phyloP scores from a whole-genome alignment of 2,329 filamentous ascomycete species.

The Ascosphaera aggregata region DNA sequence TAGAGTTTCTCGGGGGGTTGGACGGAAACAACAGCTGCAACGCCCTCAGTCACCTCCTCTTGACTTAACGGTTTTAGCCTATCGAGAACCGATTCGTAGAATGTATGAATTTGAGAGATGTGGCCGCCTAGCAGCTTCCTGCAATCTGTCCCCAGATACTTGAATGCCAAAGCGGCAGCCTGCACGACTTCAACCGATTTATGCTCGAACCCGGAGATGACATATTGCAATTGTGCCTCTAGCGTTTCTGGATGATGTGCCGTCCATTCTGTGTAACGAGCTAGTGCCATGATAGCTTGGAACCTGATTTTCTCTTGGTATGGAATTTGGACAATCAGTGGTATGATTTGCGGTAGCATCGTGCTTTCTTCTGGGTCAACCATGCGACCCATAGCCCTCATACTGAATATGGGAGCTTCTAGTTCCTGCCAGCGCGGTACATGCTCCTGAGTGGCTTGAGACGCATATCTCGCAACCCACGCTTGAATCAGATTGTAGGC shows the following conservation, averaged over 20 bases:
- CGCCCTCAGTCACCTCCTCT: slow-evolving; percentile 89
- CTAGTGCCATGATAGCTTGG: slow-evolving; percentile 92
- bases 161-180: slow-evolving; percentile 80
- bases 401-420: slow-evolving; percentile 81
- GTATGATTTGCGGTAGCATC: slow-evolving; percentile 78
- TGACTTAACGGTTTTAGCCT: slow-evolving; percentile 68
- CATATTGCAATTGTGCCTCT: slow-evolving; percentile 83
- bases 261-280: slow-evolving; percentile 95
- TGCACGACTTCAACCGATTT: slow-evolving; percentile 75
- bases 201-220: slow-evolving; percentile 77
- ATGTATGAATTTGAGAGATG: slow-evolving; percentile 66
- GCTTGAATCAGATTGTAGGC: slow-evolving; percentile 64
- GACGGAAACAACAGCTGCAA: slow-evolving; percentile 72
- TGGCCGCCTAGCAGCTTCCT: slow-evolving; percentile 64
- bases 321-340: slow-evolving; percentile 79
- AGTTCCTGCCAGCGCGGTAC: slow-evolving; percentile 94
- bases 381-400: slow-evolving; percentile 93
- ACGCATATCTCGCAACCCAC: slow-evolving; percentile 68
- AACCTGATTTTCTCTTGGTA: slow-evolving; percentile 96
- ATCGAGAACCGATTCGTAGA: slow-evolving; percentile 78
- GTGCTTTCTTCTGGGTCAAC: slow-evolving; percentile 71
- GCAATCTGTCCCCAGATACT: slow-evolving; percentile 94
- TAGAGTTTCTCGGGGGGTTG: slow-evolving; percentile 65
- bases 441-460: slow-evolving; percentile 45
- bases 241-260: slow-evolving; percentile 80